Conservation (phyloP, 352 stramenopile species). For the Phytophthora sp. region DNA sequence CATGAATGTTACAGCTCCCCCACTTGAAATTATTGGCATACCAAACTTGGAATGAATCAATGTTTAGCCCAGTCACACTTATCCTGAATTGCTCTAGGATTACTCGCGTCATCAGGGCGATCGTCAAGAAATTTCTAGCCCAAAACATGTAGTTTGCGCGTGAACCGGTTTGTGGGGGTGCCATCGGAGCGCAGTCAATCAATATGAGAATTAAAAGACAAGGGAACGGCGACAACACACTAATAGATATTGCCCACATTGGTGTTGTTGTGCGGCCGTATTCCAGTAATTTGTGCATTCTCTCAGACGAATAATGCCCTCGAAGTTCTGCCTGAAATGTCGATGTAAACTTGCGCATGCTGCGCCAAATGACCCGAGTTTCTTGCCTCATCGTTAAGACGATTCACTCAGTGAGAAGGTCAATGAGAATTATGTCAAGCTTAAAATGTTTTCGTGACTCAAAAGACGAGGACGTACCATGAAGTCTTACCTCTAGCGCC, state of each 20-base stretch:
- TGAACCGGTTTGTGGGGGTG: conserved; percentile 17
- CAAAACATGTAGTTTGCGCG: conserved; percentile 44
- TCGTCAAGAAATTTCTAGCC: conserved; percentile 29
- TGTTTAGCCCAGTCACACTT: conserved; percentile 2
- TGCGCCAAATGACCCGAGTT: neutral
- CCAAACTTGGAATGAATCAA: conserved; percentile 9
- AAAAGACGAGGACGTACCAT: neutral
- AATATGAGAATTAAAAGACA: conserved; percentile 32
- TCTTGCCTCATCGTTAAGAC: neutral
- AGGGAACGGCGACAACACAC: conserved; percentile 31
- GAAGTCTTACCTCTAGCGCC: neutral
- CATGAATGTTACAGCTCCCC: conserved; percentile 16
- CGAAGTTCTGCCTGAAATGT: conserved; percentile 41
- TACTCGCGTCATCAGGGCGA: conserved; percentile 34
- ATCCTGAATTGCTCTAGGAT: conserved; percentile 41
- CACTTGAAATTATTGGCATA: conserved; percentile 14
- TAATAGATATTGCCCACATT: neutral
- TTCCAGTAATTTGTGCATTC: conserved; percentile 7
- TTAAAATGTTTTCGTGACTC: neutral
- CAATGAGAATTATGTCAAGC: neutral
- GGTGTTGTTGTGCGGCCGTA: conserved; percentile 6
- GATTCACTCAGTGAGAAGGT: neutral
- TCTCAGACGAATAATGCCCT: conserved; percentile 41
- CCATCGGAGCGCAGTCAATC: conserved; percentile 32
- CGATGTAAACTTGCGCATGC: conserved; percentile 9